Conservation (phyloP, 768 basidiomycete species). For the Mycena crocata region DNA sequence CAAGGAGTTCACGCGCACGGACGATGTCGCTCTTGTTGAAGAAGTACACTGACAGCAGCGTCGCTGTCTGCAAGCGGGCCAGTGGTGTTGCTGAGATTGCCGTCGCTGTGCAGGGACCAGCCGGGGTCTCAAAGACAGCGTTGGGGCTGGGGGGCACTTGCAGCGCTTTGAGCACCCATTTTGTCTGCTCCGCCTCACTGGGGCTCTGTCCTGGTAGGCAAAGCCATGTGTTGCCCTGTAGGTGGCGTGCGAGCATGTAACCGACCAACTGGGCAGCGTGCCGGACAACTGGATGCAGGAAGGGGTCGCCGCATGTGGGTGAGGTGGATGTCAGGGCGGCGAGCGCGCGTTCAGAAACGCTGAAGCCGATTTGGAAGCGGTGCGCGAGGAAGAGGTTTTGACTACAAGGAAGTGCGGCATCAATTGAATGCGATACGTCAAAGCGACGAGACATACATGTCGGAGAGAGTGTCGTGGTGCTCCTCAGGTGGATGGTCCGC, state of each 20-base stretch:
- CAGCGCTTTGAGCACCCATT: no score
- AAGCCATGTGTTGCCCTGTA: background rate
- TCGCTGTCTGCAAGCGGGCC: constrained; percentile 16
- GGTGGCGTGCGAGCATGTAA: constrained; percentile 17
- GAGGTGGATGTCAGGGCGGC: background rate
- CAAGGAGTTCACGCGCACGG: constrained; percentile 2
- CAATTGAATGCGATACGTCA: background rate
- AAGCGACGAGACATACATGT: constrained; percentile 7
- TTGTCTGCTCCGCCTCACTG: constrained; percentile 11
- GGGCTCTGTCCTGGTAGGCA: constrained; percentile 1
- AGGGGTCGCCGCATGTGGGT: background rate
- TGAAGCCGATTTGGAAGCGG: constrained; percentile 15
- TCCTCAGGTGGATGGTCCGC: background rate
- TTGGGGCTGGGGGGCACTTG: no score
- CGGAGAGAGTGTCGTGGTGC: constrained; percentile 7
- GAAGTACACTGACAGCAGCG: constrained; percentile 16
- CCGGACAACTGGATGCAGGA: constrained; percentile 3
- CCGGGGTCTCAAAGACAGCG: background rate
- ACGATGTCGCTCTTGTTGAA: constrained; percentile 20
- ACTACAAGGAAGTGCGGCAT: background rate
- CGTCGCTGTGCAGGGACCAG: background rate
- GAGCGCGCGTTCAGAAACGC: background rate
- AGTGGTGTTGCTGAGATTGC: background rate
- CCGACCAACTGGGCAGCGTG: constrained; percentile 16
- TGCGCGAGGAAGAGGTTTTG: constrained; percentile 17